Percentiles rank a stretch among this genome's conserved stretches.
These are phyloP conservation scores for Salvia sclarea DNA, from an alignment of 305 asterid genomes.

Conservation along the genomic window DNA sequence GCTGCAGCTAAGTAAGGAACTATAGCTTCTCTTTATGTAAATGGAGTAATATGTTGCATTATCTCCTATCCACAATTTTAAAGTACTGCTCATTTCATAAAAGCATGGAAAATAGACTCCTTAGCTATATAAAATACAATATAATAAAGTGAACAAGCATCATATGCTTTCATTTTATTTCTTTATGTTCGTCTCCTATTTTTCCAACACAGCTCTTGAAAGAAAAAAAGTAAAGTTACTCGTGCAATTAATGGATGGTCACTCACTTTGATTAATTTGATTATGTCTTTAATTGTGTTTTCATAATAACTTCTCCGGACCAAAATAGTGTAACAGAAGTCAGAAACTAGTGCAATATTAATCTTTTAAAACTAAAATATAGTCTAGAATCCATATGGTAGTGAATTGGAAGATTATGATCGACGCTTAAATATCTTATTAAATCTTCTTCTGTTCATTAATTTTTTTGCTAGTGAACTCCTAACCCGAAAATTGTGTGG, in stretches of 20 bases:
- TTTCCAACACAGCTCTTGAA: neutral
- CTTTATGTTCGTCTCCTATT: conserved; percentile 20
- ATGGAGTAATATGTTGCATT: neutral
- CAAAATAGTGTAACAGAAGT: no score
- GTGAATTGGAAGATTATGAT: no score
- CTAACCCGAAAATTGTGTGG: no score
- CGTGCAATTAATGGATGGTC: neutral
- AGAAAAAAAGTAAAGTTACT: neutral
- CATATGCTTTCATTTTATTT: conserved; percentile 26
- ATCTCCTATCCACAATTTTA: conserved; percentile 2
- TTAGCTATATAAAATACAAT: neutral
- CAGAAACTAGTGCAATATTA: no score
- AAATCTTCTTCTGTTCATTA: no score
- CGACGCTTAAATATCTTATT: no score
- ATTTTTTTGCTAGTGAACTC: no score
- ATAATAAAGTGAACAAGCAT: conserved; percentile 24
- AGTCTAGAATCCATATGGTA: no score
- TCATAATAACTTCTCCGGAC: no score
- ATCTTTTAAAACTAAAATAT: no score
- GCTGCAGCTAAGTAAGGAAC: conserved; percentile 39
- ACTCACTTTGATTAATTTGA: neutral
- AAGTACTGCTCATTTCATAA: conserved; percentile 18
- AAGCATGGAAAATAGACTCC: conserved; percentile 24
- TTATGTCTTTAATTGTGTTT: neutral
- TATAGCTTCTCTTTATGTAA: conserved; percentile 22